Conservation (phyloP, 257 asterid genomes). For the Orobanche coerulescens region DNA sequence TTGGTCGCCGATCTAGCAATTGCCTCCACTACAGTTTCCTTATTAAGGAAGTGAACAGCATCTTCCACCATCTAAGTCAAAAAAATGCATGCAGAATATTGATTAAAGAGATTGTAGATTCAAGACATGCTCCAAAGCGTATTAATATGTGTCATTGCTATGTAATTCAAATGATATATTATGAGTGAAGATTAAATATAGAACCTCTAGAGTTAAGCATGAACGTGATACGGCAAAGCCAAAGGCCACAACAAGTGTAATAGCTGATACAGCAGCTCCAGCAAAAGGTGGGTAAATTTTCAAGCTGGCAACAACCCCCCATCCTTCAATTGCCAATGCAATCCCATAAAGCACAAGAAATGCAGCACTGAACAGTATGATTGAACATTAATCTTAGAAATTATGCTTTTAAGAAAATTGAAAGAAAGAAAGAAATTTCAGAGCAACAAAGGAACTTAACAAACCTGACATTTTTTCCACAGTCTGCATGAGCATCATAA, state of each 20-base stretch:
- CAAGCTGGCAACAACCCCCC: constrained; percentile 99
- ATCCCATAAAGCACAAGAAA: constrained; percentile 93
- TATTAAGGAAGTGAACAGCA: constrained; percentile 94
- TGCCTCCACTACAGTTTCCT: constrained; percentile 92
- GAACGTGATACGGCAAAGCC: constrained; percentile 99
- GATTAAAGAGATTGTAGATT: neutral
- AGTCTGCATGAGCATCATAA: constrained; percentile 99
- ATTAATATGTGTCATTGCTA: neutral
- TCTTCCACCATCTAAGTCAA: constrained; percentile 86
- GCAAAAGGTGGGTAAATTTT: constrained; percentile 95
- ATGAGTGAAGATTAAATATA: constrained; percentile 19
- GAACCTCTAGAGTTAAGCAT: constrained; percentile 95
- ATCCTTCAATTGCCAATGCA: constrained; percentile 95
- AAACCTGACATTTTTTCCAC: constrained; percentile 98
- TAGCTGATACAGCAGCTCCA: constrained; percentile 97
- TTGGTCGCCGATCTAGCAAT: constrained; percentile 95
- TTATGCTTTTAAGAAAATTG: constrained; percentile 1
- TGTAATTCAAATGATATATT: neutral
- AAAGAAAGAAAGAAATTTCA: constrained; percentile 8
- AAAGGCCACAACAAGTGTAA: constrained; percentile 94
- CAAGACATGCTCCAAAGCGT: constrained; percentile 14
- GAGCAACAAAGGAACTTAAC: constrained; percentile 20
- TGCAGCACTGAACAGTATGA: constrained; percentile 56
- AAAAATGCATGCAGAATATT: neutral
- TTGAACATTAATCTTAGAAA: constrained; percentile 12